Evolutionary conservation across 108 stramenopile species (phyloP).

Genomic region (Skeletonema grethae): DNA sequence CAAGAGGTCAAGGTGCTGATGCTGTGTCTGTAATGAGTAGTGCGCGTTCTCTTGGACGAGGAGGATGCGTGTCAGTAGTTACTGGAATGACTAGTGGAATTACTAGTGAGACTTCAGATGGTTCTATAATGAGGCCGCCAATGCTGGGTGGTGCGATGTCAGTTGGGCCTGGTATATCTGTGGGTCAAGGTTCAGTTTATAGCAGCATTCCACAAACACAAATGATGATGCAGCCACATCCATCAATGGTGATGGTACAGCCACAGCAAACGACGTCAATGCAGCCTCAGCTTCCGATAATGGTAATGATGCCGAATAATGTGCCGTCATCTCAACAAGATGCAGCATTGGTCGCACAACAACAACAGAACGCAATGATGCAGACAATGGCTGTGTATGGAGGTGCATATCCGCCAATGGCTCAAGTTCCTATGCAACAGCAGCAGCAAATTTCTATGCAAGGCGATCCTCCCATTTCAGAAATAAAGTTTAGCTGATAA

Average conservation of each 20-base stretch:
- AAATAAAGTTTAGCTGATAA: background rate
- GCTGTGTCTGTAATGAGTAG: slow-evolving; percentile 4
- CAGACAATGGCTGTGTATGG: background rate
- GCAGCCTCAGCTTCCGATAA: no score
- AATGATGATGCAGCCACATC: no score
- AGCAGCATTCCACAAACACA: background rate
- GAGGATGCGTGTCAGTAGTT: background rate
- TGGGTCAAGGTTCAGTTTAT: background rate
- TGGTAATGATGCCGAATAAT: background rate
- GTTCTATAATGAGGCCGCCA: background rate
- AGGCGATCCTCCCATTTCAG: background rate
- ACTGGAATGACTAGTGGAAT: no score
- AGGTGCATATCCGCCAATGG: background rate
- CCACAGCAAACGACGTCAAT: no score
- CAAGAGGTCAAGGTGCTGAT: background rate
- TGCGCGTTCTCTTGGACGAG: background rate
- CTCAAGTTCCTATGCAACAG: background rate
- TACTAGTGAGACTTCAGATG: no score
- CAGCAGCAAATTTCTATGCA: background rate
- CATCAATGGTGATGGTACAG: background rate
- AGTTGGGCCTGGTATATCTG: background rate
- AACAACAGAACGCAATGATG: slow-evolving; percentile 3
- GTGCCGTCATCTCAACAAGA: background rate
- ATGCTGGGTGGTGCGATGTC: background rate
- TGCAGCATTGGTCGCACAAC: background rate